Conservation (phyloP, 1,284 basidiomycete genomes). For the Ganoderma sp. region DNA sequence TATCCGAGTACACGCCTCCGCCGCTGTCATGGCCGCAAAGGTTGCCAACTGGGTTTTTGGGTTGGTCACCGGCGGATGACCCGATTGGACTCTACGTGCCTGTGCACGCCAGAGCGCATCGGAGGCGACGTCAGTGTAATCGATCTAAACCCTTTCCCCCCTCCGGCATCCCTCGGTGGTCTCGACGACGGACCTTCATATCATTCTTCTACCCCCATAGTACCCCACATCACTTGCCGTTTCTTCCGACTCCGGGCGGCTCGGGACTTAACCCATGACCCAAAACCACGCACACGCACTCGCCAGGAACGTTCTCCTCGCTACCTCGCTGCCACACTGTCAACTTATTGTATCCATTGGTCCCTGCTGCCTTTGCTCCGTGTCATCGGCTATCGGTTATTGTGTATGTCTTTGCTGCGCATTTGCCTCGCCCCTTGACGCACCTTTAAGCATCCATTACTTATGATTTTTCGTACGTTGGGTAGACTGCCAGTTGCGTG, state of each 20-base stretch:
- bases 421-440: constrained; percentile 12
- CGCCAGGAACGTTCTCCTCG: constrained; percentile 17
- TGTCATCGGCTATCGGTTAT: constrained; percentile 28
- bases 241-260: constrained; percentile 25
- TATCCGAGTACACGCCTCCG: constrained; percentile 9
- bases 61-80: constrained; percentile 21
- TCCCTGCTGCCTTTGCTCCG: constrained; percentile 22
- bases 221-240: constrained; percentile 13
- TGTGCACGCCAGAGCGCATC: constrained; percentile 5
- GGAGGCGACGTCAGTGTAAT: constrained; percentile 13
- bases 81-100: constrained; percentile 20
- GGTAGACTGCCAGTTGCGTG: constrained; percentile 22
- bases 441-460: constrained; percentile 14
- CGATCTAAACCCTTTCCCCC: constrained; percentile 21
- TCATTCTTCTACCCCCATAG: constrained; percentile 13
- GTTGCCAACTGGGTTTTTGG: constrained; percentile 5
- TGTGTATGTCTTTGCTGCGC: constrained; percentile 29
- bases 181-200: constrained; percentile 19
- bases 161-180: constrained; percentile 24
- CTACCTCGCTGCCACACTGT: constrained; percentile 17
- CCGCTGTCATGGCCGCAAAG: constrained; percentile 11
- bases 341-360: constrained; percentile 23
- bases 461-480: constrained; percentile 18
- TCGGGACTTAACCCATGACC: constrained; percentile 21
- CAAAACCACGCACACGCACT: constrained; percentile 20